A percentile compares a stretch with the other conserved stretches of the same genome.
These are phyloP conservation scores for Kwoniella pini DNA, from an alignment of 768 basidiomycete genomes.

Conservation along the genomic window DNA sequence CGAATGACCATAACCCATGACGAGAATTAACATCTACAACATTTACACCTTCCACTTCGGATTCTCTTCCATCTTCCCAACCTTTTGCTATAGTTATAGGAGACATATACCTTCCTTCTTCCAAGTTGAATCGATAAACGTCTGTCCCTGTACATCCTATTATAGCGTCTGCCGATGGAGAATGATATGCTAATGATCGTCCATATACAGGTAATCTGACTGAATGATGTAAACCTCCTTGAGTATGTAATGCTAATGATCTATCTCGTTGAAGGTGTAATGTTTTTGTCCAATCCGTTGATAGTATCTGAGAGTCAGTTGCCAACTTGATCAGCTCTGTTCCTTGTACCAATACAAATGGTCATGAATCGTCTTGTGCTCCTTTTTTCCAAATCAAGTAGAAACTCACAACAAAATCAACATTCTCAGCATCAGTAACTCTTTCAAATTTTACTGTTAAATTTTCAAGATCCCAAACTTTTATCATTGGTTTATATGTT, in stretches of 20 bases:
- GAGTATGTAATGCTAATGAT: slow-evolving; percentile 90
- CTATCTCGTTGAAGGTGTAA: slow-evolving; percentile 94
- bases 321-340: not conserved
- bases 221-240: slow-evolving; percentile 86
- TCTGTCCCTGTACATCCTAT: slow-evolving; percentile 81
- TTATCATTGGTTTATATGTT: slow-evolving; percentile 95
- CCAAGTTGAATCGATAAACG: slow-evolving; percentile 89
- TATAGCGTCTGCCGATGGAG: slow-evolving; percentile 87
- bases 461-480: slow-evolving; percentile 92
- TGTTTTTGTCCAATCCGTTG: slow-evolving; percentile 99
- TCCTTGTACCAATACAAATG: no score
- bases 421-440: slow-evolving; percentile 93
- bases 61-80: slow-evolving; percentile 40
- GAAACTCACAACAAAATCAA: slow-evolving; percentile 94
- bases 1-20: slow-evolving; percentile 86
- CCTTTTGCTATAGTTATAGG: slow-evolving; percentile 61
- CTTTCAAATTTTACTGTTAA: slow-evolving; percentile 92
- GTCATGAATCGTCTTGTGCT: no score
- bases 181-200: slow-evolving; percentile 87
- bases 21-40: slow-evolving; percentile 87
- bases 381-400: no score
- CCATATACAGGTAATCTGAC: slow-evolving; percentile 94
- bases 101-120: slow-evolving; percentile 88
- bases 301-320: slow-evolving; percentile 67
- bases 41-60: slow-evolving; percentile 78